Evolutionary conservation across 805 yeast genomes (phyloP).

Genomic region (Kazachstania africana): DNA sequence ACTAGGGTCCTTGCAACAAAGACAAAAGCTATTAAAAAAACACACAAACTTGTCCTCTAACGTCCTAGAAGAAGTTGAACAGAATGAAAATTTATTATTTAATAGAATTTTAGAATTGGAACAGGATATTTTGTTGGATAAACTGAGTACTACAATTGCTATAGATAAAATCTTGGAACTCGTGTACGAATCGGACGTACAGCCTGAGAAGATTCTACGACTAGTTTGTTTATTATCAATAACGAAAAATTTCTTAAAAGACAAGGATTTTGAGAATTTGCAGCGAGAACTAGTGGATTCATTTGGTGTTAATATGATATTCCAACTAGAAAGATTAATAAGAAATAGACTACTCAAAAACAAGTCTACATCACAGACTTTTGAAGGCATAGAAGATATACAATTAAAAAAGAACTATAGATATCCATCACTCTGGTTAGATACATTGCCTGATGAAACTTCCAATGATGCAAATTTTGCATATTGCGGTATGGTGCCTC

Average conservation of each 20-base stretch:
- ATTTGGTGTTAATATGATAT: constrained; percentile 42
- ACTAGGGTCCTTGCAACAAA: constrained; percentile 51
- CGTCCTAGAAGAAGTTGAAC: constrained; percentile 37
- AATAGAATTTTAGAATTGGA: constrained; percentile 46
- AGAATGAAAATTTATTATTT: constrained; percentile 20
- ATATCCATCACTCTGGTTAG: constrained; percentile 14
- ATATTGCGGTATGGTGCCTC: constrained; percentile 75
- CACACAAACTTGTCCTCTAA: constrained; percentile 69
- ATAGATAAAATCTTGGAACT: constrained; percentile 34
- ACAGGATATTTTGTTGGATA: constrained; percentile 55
- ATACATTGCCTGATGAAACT: constrained; percentile 18
- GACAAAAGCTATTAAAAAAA: constrained; percentile 55
- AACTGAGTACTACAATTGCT: constrained; percentile 30
- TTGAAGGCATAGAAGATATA: background rate
- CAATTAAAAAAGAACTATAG: constrained; percentile 16
- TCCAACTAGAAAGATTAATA: constrained; percentile 16
- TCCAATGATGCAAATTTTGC: constrained; percentile 36
- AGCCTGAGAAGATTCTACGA: constrained; percentile 36
- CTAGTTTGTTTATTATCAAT: constrained; percentile 47
- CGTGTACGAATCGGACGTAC: constrained; percentile 32
- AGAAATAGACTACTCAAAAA: constrained; percentile 12
- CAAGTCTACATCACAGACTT: constrained; percentile 4
- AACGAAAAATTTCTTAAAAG: constrained; percentile 57
- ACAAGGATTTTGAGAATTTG: constrained; percentile 45
- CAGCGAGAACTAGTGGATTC: constrained; percentile 45